Conservation (phyloP, 2,329 filamentous ascomycete genomes). For the Hymenoscyphus fructigenus region DNA sequence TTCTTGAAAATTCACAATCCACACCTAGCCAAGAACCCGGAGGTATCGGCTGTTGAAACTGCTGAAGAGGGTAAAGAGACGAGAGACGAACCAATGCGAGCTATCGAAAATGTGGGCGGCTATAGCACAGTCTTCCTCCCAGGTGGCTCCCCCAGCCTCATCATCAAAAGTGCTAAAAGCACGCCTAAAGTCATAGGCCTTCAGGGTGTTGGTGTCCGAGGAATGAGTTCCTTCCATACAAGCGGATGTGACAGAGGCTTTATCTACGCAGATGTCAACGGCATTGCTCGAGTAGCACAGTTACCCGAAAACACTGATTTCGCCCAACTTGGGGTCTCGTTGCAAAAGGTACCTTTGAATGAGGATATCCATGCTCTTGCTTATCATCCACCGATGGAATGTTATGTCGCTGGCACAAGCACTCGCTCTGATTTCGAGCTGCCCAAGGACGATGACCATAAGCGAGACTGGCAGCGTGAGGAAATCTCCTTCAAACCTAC, state of each 20-base stretch:
- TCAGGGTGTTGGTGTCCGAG: slow-evolving; percentile 65
- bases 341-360: slow-evolving; percentile 68
- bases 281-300: slow-evolving; percentile 72
- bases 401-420: slow-evolving; percentile 76
- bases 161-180: slow-evolving; percentile 79
- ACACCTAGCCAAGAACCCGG: slow-evolving; percentile 58
- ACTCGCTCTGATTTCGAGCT: slow-evolving; percentile 71
- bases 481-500: slow-evolving; percentile 62
- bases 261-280: slow-evolving; percentile 72
- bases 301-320: slow-evolving; percentile 67
- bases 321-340: slow-evolving; percentile 71
- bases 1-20: slow-evolving; percentile 77
- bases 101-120: slow-evolving; percentile 63
- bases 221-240: slow-evolving; percentile 75
- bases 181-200: slow-evolving; percentile 73
- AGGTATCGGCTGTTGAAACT: slow-evolving; percentile 48
- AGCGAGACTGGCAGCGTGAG: slow-evolving; percentile 74
- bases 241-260: slow-evolving; percentile 78
- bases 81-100: slow-evolving; percentile 45
- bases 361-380: slow-evolving; percentile 71
- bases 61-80: slow-evolving; percentile 48
- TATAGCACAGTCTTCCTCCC: slow-evolving; percentile 82
- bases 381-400: slow-evolving; percentile 72
- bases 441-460: slow-evolving; percentile 81
- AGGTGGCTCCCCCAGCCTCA: slow-evolving; percentile 74